These are phyloP conservation scores for Aristolochia contorta DNA, from an alignment of 164 flowering plant genomes.

Conservation along the genomic window DNA sequence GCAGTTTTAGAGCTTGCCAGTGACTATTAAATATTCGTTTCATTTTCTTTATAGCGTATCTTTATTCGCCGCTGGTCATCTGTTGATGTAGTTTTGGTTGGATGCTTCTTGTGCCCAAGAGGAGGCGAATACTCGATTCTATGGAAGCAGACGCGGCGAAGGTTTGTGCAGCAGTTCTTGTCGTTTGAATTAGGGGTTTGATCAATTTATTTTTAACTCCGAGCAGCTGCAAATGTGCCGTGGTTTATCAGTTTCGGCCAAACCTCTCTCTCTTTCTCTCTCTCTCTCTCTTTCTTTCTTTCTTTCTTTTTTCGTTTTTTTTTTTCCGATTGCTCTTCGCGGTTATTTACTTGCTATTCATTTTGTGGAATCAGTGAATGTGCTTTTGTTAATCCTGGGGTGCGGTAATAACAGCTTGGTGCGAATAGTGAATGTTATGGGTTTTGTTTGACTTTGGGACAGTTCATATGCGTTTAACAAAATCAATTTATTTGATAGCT, in stretches of 20 bases:
- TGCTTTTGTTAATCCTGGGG: too few species aligned
- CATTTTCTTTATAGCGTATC: not conserved
- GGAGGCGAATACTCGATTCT: constrained; percentile 36
- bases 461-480: too few species aligned
- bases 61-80: not conserved
- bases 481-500: too few species aligned
- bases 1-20: too few species aligned
- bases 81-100: not conserved
- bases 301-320: not conserved
- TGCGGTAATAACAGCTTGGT: too few species aligned
- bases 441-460: too few species aligned
- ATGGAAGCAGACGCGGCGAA: constrained; percentile 48
- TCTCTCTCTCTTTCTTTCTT: not conserved
- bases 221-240: not conserved
- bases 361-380: too few species aligned
- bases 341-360: too few species aligned
- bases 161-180: constrained; percentile 19
- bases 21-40: too few species aligned
- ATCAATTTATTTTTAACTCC: not conserved
- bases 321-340: too few species aligned
- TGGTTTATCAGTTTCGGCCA: not conserved
- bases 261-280: not conserved
- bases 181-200: too few species aligned
- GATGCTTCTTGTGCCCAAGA: constrained; percentile 20
- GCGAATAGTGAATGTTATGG: too few species aligned